Evolutionary conservation across 139 green algal genomes (phyloP), one percentile per base, ranked within the genome.

Genomic region (Nannochloris sp.): DNA sequence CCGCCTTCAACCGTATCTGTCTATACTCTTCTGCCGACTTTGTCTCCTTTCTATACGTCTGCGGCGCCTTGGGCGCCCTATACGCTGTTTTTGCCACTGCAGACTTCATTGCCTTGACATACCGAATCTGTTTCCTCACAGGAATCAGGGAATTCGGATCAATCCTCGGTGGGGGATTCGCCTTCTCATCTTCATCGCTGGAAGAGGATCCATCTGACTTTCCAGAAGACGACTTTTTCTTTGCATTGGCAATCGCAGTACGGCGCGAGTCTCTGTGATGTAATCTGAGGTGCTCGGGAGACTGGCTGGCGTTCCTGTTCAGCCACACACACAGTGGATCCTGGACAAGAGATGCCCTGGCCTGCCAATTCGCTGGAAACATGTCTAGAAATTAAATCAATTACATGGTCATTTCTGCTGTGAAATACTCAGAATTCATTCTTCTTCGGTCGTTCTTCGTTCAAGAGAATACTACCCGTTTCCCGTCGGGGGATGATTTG

Each of bases 1-100:
- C 48, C 48, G 25, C 44, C 21, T 21, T 57, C 50, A 36, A 23
- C 5, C 60, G 6, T 37, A 55, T 50, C 34, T 64, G n/a, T 61
- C 60, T 23, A 27, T 64, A 57, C 36, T 74, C 60, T 31, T 65
- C 68, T 2, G 49, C 6, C 5, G 57, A 44, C 3, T 59, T 48
- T 6, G 23, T 50, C 10, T 73, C 59, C 14, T 73, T 67, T 4
- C 67, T 34, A 40, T 60, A 68, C 7, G 67, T 50, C 60, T 69
- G 61, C 8, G 67, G 31, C 9, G 50, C 27, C 19, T 48, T 60
- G 4, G 58, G 12, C 44, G 44, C 56, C 6, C 50, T 29, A 58
- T 58, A 58, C 7, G 57, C 21, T 54, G 27, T 57, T 21, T 58
- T 37, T 21, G 31, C 36, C 46, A 40, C 36, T 8, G 12, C 15